phyloP scores from a whole-genome alignment of 2,329 filamentous ascomycete genomes.

The Aureobasidium sp. region DNA sequence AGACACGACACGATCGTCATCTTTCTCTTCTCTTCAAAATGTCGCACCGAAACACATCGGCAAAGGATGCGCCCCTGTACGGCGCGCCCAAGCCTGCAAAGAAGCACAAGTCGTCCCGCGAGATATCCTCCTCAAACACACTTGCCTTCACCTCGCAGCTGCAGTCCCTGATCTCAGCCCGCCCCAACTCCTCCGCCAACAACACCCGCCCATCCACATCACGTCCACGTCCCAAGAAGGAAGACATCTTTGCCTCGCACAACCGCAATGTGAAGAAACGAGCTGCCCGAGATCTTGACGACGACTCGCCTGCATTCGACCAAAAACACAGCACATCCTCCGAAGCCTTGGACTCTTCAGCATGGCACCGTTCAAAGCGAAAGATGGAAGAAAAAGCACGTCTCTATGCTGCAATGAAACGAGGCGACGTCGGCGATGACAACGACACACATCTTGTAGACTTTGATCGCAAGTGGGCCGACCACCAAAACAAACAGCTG shows the following conservation, averaged over 20 bases:
- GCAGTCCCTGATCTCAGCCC: conserved; percentile 63
- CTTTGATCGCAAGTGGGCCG: conserved; percentile 85
- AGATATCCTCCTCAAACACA: conserved; percentile 61
- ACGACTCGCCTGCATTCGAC: conserved; percentile 50
- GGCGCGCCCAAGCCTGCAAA: conserved; percentile 66
- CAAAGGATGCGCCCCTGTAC: conserved; percentile 63
- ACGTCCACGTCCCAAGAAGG: conserved; percentile 53
- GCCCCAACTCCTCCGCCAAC: conserved; percentile 35
- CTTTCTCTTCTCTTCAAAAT: neutral
- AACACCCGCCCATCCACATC: conserved; percentile 37
- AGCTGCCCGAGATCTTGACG: conserved; percentile 51
- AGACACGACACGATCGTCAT: neutral
- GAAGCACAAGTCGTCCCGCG: conserved; percentile 46
- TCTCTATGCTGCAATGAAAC: conserved; percentile 82
- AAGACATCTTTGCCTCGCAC: conserved; percentile 62
- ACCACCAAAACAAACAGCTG: conserved; percentile 35
- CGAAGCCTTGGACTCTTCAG: conserved; percentile 51
- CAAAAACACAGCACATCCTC: conserved; percentile 60
- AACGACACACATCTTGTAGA: conserved; percentile 67
- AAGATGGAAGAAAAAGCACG: conserved; percentile 88
- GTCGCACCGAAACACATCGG: conserved; percentile 11
- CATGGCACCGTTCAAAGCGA: conserved; percentile 61
- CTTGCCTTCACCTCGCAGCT: conserved; percentile 87
- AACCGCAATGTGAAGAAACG: conserved; percentile 58
- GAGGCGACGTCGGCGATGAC: conserved; percentile 65